Evolutionary conservation across 495 filamentous ascomycete species (phyloP), one percentile per base, ranked within the genome.

Genomic region (Tricharina praecox): DNA sequence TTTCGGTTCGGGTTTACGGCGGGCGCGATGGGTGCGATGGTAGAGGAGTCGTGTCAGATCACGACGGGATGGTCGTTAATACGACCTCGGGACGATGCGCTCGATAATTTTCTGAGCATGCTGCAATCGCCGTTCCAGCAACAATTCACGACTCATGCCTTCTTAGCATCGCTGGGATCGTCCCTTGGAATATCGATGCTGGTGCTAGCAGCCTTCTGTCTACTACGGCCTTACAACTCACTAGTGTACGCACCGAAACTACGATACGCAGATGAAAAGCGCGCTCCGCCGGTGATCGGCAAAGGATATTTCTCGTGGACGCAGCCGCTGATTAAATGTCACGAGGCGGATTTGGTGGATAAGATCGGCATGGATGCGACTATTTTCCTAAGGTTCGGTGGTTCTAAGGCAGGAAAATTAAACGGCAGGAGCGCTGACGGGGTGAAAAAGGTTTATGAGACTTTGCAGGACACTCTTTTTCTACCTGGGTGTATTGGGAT

Each of bases 391-490:
- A 76, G 92, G 16, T 40, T 32, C 28, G 28, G 7, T n/a, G n/a
- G n/a, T n/a, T n/a, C n/a, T n/a, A n/a, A n/a, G n/a, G n/a, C n/a
- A n/a, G n/a, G n/a, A n/a, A n/a, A n/a, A n/a, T n/a, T n/a, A n/a
- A n/a, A n/a, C n/a, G n/a, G n/a, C n/a, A n/a, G n/a, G n/a, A n/a
- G 28, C 5, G 28, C 28, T 32, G 7, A 32, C 28, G 5, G n/a
- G 28, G 28, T 32, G 28, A 32, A 32, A n/a, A 5, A 32, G 28
- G 28, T 85, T 95, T 60, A 78, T 78, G 39, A 70, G 75, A 42
- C 94, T 97, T 88, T 88, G 83, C 60, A 79, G 90, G 40, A 86
- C 92, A 55, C 79, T 97, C 25, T 90, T 96, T 55, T 66, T 81
- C 43, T 56, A 73, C 25, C 64, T 94, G 55, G 72, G 76, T 41